Conservation (phyloP, 805 yeast genomes). For the Sugiyamaella boreocaroliniensis region DNA sequence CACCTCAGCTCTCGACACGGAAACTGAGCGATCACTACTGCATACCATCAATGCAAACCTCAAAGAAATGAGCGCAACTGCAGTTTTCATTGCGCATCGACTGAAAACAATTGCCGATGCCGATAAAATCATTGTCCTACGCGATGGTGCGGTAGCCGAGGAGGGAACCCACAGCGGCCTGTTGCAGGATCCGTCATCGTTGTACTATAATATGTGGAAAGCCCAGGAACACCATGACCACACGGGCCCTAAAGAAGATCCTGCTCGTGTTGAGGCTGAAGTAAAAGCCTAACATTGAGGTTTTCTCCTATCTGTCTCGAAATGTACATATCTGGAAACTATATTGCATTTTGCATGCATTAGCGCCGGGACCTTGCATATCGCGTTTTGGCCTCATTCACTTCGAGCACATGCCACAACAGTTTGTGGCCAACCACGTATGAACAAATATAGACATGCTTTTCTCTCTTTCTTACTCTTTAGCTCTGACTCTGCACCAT, state of each 20-base stretch:
- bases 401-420: too few relatives aligned
- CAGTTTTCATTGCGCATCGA: conserved; percentile 89
- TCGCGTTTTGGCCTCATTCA: too few relatives aligned
- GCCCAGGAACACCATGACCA: conserved; percentile 74
- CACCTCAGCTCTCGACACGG: conserved; percentile 90
- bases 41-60: conserved; percentile 67
- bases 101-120: conserved; percentile 88
- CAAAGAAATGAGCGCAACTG: conserved; percentile 53
- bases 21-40: conserved; percentile 81
- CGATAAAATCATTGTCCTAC: conserved; percentile 84
- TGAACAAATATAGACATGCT: too few relatives aligned
- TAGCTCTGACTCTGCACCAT: neutral
- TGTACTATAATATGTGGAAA: conserved; percentile 81
- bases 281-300: neutral
- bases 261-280: neutral
- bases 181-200: conserved; percentile 45
- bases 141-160: conserved; percentile 72
- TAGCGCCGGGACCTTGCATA: too few relatives aligned
- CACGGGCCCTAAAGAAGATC: conserved; percentile 4
- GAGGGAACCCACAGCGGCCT: conserved; percentile 77
- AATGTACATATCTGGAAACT: neutral
- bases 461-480: too few relatives aligned
- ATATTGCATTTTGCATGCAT: too few relatives aligned
- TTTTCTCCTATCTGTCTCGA: neutral
- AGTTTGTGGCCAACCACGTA: too few relatives aligned